A percentile compares a stretch with the other conserved stretches of the same genome.
phyloP scores from a whole-genome alignment of 352 stramenopile genomes.

The Phytophthora pluvialis region DNA sequence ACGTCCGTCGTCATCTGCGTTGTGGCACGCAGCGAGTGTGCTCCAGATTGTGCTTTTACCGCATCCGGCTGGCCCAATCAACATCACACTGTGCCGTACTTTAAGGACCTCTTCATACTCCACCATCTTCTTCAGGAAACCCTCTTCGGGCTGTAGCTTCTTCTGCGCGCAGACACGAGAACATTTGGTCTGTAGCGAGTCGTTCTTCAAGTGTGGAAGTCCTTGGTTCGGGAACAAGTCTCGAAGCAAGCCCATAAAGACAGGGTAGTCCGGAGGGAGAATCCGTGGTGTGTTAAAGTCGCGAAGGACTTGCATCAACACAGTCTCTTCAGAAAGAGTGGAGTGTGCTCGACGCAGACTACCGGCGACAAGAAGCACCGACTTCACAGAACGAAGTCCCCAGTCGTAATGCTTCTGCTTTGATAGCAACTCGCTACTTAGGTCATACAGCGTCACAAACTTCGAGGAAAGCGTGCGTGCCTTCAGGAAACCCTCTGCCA shows the following conservation, averaged over 20 bases:
- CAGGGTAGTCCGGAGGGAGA: slow-evolving; percentile 90
- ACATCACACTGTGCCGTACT: slow-evolving; percentile 96
- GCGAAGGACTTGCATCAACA: slow-evolving; percentile 95
- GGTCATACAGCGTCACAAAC: slow-evolving; percentile 91
- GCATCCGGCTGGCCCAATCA: slow-evolving; percentile 94
- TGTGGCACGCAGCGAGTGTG: slow-evolving; percentile 89
- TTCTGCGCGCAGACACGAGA: slow-evolving; percentile 59
- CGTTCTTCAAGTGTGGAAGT: slow-evolving; percentile 49
- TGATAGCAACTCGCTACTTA: slow-evolving; percentile 87
- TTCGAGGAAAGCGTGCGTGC: slow-evolving; percentile 84
- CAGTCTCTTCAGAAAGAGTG: slow-evolving; percentile 85
- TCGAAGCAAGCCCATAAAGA: slow-evolving; percentile 94
- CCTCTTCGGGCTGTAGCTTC: slow-evolving; percentile 93
- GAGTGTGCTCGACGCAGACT: slow-evolving; percentile 91
- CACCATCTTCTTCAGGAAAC: slow-evolving; percentile 95
- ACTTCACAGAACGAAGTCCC: slow-evolving; percentile 96
- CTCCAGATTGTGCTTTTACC: slow-evolving; percentile 97
- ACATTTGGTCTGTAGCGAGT: slow-evolving; percentile 52
- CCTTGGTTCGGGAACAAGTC: slow-evolving; percentile 91
- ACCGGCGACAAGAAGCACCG: slow-evolving; percentile 95
- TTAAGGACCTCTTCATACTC: slow-evolving; percentile 96
- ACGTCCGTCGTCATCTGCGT: slow-evolving; percentile 53
- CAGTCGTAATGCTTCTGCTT: slow-evolving; percentile 95
- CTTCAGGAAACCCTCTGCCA: slow-evolving; percentile 93
- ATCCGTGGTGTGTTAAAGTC: slow-evolving; percentile 97